Conservation (phyloP, 441 rosid genomes). For the Hura crepitans region DNA sequence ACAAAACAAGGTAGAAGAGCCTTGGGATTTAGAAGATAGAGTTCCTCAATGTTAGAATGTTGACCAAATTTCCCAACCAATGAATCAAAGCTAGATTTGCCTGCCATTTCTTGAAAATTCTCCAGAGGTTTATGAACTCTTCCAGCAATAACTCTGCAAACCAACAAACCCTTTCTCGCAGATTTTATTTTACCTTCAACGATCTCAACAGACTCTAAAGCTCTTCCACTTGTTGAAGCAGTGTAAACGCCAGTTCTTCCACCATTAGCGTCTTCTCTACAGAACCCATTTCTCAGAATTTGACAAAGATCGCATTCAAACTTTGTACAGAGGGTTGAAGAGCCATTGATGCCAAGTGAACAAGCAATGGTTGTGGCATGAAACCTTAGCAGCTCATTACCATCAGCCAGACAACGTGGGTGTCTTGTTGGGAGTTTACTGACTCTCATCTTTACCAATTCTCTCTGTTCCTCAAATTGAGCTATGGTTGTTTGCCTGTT, state of each 20-base stretch:
- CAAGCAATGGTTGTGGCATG: slow-evolving; percentile 50
- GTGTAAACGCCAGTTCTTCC: slow-evolving; percentile 41
- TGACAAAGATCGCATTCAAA: slow-evolving; percentile 48
- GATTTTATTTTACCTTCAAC: slow-evolving; percentile 9
- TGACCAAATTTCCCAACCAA: slow-evolving; percentile 50
- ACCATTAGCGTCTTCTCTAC: slow-evolving; percentile 23
- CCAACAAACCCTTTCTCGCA: slow-evolving; percentile 38
- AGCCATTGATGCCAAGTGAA: slow-evolving; percentile 34
- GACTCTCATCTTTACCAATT: slow-evolving; percentile 47
- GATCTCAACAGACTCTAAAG: slow-evolving; percentile 36
- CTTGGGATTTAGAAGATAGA: slow-evolving; percentile 44
- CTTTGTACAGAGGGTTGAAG: slow-evolving; percentile 40
- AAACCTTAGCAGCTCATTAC: slow-evolving; percentile 67
- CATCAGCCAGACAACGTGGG: slow-evolving; percentile 67
- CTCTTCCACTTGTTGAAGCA: slow-evolving; percentile 44
- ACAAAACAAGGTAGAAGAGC: slow-evolving; percentile 79
- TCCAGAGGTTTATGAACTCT: slow-evolving; percentile 50
- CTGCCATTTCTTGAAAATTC: slow-evolving; percentile 35
- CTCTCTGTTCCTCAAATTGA: slow-evolving; percentile 57
- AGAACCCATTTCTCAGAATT: slow-evolving; percentile 54
- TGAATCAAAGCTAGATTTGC: slow-evolving; percentile 53
- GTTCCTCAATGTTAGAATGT: slow-evolving; percentile 44
- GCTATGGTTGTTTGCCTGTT: slow-evolving; percentile 45
- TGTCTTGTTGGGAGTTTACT: slow-evolving; percentile 46
- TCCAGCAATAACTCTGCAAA: slow-evolving; percentile 72